Base-by-base conservation (phyloP, 2,329 filamentous ascomycete species). In the Lachnellula hyalina region DNA sequence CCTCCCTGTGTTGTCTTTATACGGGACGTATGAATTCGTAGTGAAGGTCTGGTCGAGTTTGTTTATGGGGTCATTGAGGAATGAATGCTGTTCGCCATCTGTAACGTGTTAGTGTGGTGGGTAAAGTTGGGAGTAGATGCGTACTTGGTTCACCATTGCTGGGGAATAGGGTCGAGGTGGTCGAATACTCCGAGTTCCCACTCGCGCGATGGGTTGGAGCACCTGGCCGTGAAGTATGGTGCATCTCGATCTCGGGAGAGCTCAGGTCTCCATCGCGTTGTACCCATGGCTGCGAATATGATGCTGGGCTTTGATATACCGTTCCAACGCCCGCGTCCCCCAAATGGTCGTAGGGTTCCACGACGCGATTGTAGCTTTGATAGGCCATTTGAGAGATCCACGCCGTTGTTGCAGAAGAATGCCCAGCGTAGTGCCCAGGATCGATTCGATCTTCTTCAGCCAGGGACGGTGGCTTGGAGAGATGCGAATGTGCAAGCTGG, bases 1-100 rank as follows among this genome's bases (percentile, higher is more conserved):
- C 45, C 54, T 63, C 11, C 53, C 57, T 2, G 58, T 60, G 36
- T 65, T 49, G 23, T 64, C 63, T 60, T 62, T 62, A 47, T 62
- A 61, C 32, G 58, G 59, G 8, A 53, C 41, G 45, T 55, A 52
- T 7, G 47, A 51, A 40, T 51, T 53, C 52, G 12, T 54, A 56
- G 42, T 61, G 41, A 53, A 57, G 12, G 62, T 62, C 52, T 44
- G 41, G 21, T 65, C 58, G 44, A 62, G 45, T 44, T 59, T 58
- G 40, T 60, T 57, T 2, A 60, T 17, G 14, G 60, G 60, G 51
- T 63, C 58, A 51, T 58, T 52, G 19, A 65, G 57, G 52, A 65
- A 65, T 9, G 60, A 56, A 17, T 63, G 52, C 15, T 21, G 25
- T 17, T 65, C 62, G 34, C 15, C 45, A 44, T 46, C 58, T 57